Evolutionary conservation across 352 stramenopile species (phyloP).

Genomic region (Phytophthora sojae): DNA sequence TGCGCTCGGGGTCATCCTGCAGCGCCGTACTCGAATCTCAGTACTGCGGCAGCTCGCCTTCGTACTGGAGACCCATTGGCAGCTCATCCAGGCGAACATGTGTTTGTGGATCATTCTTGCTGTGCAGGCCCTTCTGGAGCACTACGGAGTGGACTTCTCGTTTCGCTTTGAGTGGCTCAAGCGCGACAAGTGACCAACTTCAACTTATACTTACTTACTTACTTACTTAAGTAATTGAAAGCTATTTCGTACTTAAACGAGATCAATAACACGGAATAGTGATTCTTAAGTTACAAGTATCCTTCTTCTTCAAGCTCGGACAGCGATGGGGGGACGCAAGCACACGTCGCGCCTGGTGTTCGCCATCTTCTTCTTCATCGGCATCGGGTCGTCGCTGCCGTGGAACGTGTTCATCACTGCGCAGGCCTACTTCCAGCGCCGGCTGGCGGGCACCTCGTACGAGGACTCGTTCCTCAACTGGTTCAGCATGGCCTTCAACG

Average conservation of each 20-base stretch:
- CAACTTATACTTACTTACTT: background rate
- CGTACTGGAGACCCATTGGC: background rate
- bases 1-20: background rate
- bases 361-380: slow-evolving; percentile 81
- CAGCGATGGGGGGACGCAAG: slow-evolving; percentile 30
- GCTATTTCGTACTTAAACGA: background rate
- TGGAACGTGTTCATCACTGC: slow-evolving; percentile 92
- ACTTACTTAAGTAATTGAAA: background rate
- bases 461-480: slow-evolving; percentile 88
- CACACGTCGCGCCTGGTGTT: slow-evolving; percentile 59
- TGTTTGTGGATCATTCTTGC: background rate
- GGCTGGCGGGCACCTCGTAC: slow-evolving; percentile 66
- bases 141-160: slow-evolving; percentile 5
- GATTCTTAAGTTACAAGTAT: background rate
- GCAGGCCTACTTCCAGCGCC: slow-evolving; percentile 78
- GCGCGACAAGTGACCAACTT: background rate
- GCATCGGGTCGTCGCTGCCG: slow-evolving; percentile 77
- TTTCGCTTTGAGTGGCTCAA: slow-evolving; percentile 2
- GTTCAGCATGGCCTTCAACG: slow-evolving; percentile 88
- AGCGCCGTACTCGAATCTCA: background rate
- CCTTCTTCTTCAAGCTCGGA: slow-evolving; percentile 14
- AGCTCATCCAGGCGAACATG: slow-evolving; percentile 3
- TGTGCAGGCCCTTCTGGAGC: slow-evolving; percentile 1
- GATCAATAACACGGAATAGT: background rate
- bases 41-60: background rate